Base-by-base conservation (phyloP, 148 eudicot genomes). In the Camellia lanceoleosa region DNA sequence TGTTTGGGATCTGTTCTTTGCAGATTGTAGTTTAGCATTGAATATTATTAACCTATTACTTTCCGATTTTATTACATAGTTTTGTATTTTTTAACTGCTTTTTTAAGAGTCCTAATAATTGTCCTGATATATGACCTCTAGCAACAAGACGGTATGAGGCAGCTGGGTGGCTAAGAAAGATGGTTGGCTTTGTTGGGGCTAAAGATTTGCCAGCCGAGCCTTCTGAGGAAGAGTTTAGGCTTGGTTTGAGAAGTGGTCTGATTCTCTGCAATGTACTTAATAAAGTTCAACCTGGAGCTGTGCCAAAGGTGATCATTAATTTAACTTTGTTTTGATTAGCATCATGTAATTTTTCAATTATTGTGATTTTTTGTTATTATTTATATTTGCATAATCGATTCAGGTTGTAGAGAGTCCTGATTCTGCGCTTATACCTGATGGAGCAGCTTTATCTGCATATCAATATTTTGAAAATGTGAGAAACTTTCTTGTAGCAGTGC, bases 381-480 rank as follows among this genome's bases (percentile, higher is more conserved):
- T 46, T 67, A 78, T 62, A 2, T 78, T 55, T 30, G 38, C 52
- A 55, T 58, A 59, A 68, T 66, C 49, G 52, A 41, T 71, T 68
- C 77, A 95, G 98, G 97, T 95, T 76, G 96, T 95, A 61, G 96
- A 95, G 83, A 91, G 94, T 74, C 91, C 92, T 84, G 98, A 93
- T 86, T 77, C 98, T 84, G 81, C 93, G 66, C 85, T 85, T 51
- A 78, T 90, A 70, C 89, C 98, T 51, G 99, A 96, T 87, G 99
- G 98, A 82, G 97, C 99, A 73, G 99, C 99, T 79, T 87, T 96
- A 77, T 93, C 97, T 13, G 98, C 93, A 20, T 97, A 90, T 83
- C 99, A 97, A 78, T 92, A 94, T 89, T 97, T 94, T 76, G 99
- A 97, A 82, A 97, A 97, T 78, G 96, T 94, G 67, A 89, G 99